Conservation (phyloP, 2,329 filamentous ascomycete genomes). For the Epichloe typhina region DNA sequence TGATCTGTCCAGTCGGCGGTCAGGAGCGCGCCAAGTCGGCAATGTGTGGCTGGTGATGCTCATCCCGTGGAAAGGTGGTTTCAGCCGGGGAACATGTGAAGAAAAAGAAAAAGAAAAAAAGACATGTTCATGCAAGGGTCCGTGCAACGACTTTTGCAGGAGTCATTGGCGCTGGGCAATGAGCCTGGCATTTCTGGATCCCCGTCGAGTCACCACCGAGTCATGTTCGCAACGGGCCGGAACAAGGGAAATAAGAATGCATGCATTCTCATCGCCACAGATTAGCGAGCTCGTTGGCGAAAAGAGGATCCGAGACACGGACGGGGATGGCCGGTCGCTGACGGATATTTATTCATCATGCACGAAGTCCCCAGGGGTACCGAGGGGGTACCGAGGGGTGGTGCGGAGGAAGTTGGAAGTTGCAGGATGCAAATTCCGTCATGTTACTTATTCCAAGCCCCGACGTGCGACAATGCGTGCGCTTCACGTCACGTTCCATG, state of each 20-base stretch:
- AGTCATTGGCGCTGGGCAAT: not conserved
- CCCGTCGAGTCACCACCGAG: not conserved
- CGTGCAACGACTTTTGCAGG: not conserved
- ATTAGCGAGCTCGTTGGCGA: not conserved
- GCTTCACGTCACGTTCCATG: not conserved
- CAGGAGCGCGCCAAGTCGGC: too few species aligned
- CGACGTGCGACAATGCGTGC: not conserved
- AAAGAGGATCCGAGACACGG: not conserved
- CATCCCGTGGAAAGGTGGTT: too few species aligned
- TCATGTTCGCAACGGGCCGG: not conserved
- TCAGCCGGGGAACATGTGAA: too few species aligned
- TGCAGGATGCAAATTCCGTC: not conserved
- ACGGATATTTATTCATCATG: not conserved
- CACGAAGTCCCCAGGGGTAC: too few species aligned
- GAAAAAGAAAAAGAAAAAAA: too few species aligned
- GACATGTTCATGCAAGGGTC: not conserved
- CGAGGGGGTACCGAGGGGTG: too few species aligned
- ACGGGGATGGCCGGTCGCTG: not conserved
- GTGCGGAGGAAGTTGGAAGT: too few species aligned
- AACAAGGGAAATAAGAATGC: not conserved
- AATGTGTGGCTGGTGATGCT: too few species aligned
- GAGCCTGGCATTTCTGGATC: not conserved
- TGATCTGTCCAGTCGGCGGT: too few species aligned
- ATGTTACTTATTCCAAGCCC: not conserved
- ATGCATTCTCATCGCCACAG: not conserved